Conservation (phyloP, 176 grass and related monocot species). For the Zizania latifolia region DNA sequence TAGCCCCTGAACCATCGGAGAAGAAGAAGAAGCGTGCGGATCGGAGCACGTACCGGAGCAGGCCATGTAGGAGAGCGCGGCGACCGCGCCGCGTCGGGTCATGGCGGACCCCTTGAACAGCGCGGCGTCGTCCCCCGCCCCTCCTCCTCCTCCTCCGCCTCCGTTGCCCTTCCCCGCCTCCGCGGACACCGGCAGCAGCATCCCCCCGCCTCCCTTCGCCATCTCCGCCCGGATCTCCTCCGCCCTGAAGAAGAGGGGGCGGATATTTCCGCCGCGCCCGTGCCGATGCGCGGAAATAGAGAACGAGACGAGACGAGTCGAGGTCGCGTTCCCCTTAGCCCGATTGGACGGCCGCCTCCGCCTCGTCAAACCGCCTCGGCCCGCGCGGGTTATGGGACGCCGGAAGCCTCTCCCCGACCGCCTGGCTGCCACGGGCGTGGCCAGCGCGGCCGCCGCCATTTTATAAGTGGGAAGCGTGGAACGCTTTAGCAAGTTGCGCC, state of each 20-base stretch:
- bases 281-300: constrained; percentile 11
- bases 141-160: neutral
- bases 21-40: neutral
- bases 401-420: constrained; percentile 25
- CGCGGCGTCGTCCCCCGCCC: constrained; percentile 29
- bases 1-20: neutral
- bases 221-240: constrained; percentile 34
- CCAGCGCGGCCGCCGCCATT: constrained; percentile 31
- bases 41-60: constrained; percentile 61
- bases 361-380: neutral
- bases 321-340: too few relatives aligned
- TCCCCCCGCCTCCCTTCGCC: constrained; percentile 30
- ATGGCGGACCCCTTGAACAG: constrained; percentile 85
- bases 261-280: constrained; percentile 16
- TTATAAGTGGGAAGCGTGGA: neutral
- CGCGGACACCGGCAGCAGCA: constrained; percentile 32
- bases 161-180: constrained; percentile 33
- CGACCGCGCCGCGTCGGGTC: constrained; percentile 64
- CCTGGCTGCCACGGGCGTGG: constrained; percentile 11
- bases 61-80: constrained; percentile 91
- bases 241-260: neutral
- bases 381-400: neutral
- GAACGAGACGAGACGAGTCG: neutral
- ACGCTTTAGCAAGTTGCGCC: constrained; percentile 5
- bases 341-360: neutral